Base-by-base conservation (phyloP, 2,329 filamentous ascomycete species). In the Cryoendolithus antarcticus region DNA sequence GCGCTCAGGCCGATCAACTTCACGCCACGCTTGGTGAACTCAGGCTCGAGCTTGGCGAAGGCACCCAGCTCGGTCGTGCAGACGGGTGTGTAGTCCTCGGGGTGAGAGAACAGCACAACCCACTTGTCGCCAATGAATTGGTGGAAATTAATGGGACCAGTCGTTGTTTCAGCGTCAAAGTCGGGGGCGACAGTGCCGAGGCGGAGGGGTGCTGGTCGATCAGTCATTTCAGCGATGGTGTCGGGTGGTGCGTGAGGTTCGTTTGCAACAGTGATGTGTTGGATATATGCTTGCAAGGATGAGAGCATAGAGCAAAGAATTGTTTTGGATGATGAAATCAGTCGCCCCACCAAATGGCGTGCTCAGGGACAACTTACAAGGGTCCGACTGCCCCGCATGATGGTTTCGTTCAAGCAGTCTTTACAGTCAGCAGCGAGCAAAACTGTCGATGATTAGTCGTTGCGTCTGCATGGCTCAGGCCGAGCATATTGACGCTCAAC, bases 101-200 rank as follows among this genome's bases (percentile, higher is more conserved):
- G 77, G 64, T 82, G 77, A 33, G 77, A 81, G 70, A 82, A 82
- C 49, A 82, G 70, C 46, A 82, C 68, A 44, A 77, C 74, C 77
- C 77, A 82, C 51, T 70, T 75, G 65, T 80, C 68, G 53, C 75
- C 77, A 49, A 82, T 79, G 67, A 75, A 82, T 51, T 80, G 66
- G 65, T 82, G 78, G 69, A 82, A 82, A 62, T 80, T 70, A 58
- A 82, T 80, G 39, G 68, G 67, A 42, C 77, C 78, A 46, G 67
- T 58, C 48, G 78, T 82, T 51, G 78, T 80, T 54, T 79, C 71
- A 45, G 78, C 75, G 52, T 78, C 62, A 68, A 82, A 82, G 67
- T 82, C 74, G 51, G 78, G 78, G 54, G 77, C 78, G 55, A 65
- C 68, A 61, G 69, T 77, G 59, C 77, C 77, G 53, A 81, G 71